phyloP scores from a whole-genome alignment of 73 alveolate species.

The Paramecium biaurelia region DNA sequence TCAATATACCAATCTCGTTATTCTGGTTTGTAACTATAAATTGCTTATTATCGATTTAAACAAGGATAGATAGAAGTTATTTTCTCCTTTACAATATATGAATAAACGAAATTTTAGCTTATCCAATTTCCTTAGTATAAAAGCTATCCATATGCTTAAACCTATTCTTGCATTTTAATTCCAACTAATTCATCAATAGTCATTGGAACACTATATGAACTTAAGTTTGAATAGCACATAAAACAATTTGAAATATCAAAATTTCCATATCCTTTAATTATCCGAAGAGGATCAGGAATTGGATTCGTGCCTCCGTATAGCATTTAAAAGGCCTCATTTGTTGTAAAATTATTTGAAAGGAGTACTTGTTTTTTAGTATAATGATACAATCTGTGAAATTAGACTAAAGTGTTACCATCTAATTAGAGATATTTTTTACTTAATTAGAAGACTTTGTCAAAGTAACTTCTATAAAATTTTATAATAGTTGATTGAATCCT shows the following conservation, averaged over 20 bases:
- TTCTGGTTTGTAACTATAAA: background rate
- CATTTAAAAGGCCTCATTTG: background rate
- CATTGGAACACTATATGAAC: background rate
- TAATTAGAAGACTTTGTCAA: background rate
- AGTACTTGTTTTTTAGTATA: background rate
- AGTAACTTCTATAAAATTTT: background rate
- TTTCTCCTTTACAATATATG: background rate
- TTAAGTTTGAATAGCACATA: background rate
- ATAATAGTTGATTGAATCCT: background rate
- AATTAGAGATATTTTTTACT: background rate
- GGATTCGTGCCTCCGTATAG: background rate
- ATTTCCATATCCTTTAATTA: background rate
- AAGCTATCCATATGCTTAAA: background rate
- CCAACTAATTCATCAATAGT: background rate
- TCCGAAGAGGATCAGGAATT: background rate
- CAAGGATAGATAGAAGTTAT: background rate
- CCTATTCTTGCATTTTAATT: background rate
- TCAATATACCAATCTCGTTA: conserved; percentile 21
- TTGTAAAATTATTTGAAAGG: background rate
- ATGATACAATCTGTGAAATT: background rate
- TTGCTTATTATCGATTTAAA: background rate
- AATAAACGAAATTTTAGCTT: background rate
- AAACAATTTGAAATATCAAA: background rate
- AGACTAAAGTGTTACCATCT: background rate
- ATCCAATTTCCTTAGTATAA: background rate